These are phyloP conservation scores for Solanum microdontum DNA, from an alignment of 257 asterid genomes.

Conservation along the genomic window DNA sequence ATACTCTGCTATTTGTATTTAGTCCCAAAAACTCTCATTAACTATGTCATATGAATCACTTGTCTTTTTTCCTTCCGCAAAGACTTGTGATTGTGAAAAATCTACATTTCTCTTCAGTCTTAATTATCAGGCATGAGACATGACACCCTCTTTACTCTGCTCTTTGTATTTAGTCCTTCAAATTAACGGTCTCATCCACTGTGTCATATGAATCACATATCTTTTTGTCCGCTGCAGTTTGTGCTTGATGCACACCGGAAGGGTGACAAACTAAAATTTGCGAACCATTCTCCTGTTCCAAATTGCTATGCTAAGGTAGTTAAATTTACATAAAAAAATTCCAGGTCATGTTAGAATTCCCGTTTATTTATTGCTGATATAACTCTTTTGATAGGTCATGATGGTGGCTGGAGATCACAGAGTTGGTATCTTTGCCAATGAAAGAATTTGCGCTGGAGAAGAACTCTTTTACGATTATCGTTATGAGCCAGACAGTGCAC, in stretches of 20 bases:
- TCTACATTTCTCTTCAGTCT: slow-evolving; percentile 53
- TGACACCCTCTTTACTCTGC: not conserved
- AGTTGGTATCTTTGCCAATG: slow-evolving; percentile 87
- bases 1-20: not conserved
- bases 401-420: slow-evolving; percentile 98
- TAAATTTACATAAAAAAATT: not conserved
- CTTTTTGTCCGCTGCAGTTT: slow-evolving; percentile 36
- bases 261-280: slow-evolving; percentile 93
- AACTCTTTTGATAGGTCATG: slow-evolving; percentile 49
- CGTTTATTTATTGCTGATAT: not conserved
- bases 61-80: slow-evolving; percentile 15
- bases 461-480: slow-evolving; percentile 89
- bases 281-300: slow-evolving; percentile 96
- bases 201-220: not conserved
- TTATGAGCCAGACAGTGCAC: slow-evolving; percentile 82
- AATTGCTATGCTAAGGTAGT: slow-evolving; percentile 90
- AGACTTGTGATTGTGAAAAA: not conserved
- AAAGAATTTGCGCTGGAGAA: slow-evolving; percentile 76
- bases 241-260: slow-evolving; percentile 93
- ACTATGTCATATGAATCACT: not conserved
- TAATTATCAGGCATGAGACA: slow-evolving; percentile 63
- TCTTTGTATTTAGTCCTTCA: not conserved
- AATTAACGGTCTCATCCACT: not conserved
- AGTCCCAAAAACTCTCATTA: not conserved
- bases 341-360: not conserved